Percentiles rank a stretch among this genome's conserved stretches.
These are phyloP conservation scores for Digitaria exilis DNA, from an alignment of 202 grass and related monocot genomes.

Conservation along the genomic window DNA sequence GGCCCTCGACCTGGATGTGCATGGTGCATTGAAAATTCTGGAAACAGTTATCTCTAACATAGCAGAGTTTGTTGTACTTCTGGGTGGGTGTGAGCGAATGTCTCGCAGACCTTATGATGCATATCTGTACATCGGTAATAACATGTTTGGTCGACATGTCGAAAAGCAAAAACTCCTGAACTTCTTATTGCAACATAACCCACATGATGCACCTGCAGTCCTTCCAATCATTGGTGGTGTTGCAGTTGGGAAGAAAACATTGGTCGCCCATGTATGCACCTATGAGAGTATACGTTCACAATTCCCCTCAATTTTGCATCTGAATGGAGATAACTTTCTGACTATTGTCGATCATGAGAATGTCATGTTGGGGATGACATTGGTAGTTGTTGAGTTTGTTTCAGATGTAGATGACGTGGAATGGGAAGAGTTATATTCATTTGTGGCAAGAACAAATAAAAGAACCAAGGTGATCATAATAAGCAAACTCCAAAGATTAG, in stretches of 20 bases:
- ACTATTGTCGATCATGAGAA: background rate
- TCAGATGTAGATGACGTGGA: background rate
- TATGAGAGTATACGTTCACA: background rate
- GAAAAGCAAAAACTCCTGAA: constrained; percentile 9
- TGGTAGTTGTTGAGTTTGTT: background rate
- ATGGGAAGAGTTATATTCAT: background rate
- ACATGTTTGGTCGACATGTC: constrained; percentile 8
- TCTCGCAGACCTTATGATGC: background rate
- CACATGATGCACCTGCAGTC: background rate
- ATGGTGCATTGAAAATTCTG: background rate
- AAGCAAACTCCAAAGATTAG: background rate
- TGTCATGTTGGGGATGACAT: background rate
- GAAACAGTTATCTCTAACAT: background rate
- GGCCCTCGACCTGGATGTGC: background rate
- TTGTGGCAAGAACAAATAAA: background rate
- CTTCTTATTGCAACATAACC: background rate
- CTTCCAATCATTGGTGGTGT: background rate
- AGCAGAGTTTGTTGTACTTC: background rate
- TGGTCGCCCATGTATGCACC: background rate
- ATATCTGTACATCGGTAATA: background rate
- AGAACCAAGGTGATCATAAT: background rate
- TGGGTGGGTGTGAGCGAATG: background rate
- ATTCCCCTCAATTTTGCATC: background rate
- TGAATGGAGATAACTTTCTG: background rate
- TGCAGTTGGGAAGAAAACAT: background rate